Evolutionary conservation across 257 asterid species (phyloP).

Genomic region (Leptodermis oblonga): DNA sequence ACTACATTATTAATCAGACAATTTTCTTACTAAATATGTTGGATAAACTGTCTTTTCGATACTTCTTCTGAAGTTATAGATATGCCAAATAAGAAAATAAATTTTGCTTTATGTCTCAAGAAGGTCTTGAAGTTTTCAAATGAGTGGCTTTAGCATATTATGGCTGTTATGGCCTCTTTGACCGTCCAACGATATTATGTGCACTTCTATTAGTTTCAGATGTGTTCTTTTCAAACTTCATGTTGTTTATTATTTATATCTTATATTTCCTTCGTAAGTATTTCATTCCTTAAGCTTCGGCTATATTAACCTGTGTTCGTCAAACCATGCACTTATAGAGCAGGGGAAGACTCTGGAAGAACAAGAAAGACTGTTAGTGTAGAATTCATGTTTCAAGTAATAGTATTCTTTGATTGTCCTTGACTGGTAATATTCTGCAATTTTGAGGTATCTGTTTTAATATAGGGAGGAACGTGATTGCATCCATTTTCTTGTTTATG

Average conservation of each 20-base stretch:
- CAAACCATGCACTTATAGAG: neutral
- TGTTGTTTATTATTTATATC: neutral
- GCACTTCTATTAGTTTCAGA: neutral
- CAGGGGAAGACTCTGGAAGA: too few species aligned
- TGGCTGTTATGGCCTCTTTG: neutral
- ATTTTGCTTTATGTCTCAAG: neutral
- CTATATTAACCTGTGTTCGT: neutral
- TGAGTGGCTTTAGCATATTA: neutral
- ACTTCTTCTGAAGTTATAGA: neutral
- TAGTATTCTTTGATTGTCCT: neutral
- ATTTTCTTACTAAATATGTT: neutral
- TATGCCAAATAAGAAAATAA: neutral
- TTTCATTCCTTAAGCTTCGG: neutral
- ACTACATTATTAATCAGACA: neutral
- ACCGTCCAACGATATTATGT: neutral
- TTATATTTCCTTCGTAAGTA: neutral
- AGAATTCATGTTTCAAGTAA: neutral
- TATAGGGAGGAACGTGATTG: neutral
- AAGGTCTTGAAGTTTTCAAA: constrained; percentile 1
- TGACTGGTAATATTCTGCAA: neutral
- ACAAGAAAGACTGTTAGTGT: neutral
- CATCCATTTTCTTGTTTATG: neutral
- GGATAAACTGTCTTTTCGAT: neutral
- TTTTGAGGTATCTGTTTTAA: neutral
- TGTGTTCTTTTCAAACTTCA: neutral